Evolutionary conservation across 768 basidiomycete species (phyloP), one percentile per base, ranked within the genome.

Genomic region (Cystobasidium tubakii): DNA sequence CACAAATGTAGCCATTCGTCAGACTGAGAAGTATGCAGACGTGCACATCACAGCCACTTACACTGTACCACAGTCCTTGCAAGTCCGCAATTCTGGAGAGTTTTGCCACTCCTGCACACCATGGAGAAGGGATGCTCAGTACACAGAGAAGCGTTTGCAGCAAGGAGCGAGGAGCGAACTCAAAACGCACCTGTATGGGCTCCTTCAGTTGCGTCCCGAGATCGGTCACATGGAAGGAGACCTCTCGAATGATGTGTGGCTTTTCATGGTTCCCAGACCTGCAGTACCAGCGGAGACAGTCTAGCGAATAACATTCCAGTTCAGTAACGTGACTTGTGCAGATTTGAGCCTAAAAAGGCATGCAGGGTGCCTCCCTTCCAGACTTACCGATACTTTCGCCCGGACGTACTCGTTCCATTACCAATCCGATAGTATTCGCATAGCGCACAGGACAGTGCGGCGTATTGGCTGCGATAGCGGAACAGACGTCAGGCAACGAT

Each of bases 371-470:
- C n/a, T 39, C 7, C 39, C 39, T 39, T 39, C 27, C 17, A 33
- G 27, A 76, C 86, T 73, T 75, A 91, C 95, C 95, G 64, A 87
- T 82, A 0, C 91, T 86, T 3, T 79, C 83, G n/a, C 84, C 83
- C 0, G 93, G 92, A 36, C 95, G 84, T 29, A 89, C 86, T 19
- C 91, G 87, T 81, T 99, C 95, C 36, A 95, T 83, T 25, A 98
- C 95, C 21, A 97, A 84, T 0, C 95, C 95, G 63, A 96, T 88
- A 0, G 95, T 97, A 81, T 97, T 84, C 0, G 88, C 88, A 78
- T 89, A 95, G 23, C 95, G 86, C 33, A 94, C 89, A 6, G 95
- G 95, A 78, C 95, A 96, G 82, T 99, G 95, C 0, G 95, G 95
- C 0, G 91, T 96, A 80, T 97, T 96, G 0, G 88, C 95, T 95